A percentile compares a stretch with the other conserved stretches of the same genome.
Conservation (phyloP, 805 yeast species). For the Ogataea haglerorum region DNA sequence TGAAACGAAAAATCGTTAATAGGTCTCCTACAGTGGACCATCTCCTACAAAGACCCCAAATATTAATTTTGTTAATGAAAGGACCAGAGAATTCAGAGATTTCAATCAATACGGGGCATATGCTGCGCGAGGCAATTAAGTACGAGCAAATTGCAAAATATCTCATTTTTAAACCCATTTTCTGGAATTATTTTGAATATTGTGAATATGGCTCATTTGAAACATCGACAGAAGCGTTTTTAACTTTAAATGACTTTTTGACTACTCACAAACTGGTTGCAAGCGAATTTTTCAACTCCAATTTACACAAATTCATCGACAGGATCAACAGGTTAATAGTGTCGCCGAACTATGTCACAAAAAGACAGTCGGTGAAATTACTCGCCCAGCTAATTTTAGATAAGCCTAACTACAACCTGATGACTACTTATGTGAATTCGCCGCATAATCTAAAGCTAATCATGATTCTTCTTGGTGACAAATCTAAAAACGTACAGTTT, state of each 20-base stretch:
- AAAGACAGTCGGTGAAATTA: conserved; percentile 82
- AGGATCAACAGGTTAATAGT: conserved; percentile 67
- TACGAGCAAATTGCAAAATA: conserved; percentile 65
- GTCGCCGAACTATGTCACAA: conserved; percentile 83
- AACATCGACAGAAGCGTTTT: conserved; percentile 84
- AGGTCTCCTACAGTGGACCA: conserved; percentile 88
- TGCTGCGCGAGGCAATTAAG: conserved; percentile 81
- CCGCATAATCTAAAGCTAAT: conserved; percentile 80
- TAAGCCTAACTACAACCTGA: conserved; percentile 65
- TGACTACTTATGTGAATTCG: conserved; percentile 74
- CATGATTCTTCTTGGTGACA: conserved; percentile 84
- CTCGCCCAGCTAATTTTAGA: conserved; percentile 68
- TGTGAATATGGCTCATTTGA: conserved; percentile 79
- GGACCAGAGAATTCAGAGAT: conserved; percentile 75
- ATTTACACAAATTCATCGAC: conserved; percentile 56
- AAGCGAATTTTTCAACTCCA: conserved; percentile 60
- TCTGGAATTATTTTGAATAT: conserved; percentile 84
- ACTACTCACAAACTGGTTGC: conserved; percentile 67
- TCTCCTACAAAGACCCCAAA: conserved; percentile 61
- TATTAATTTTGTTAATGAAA: conserved; percentile 56
- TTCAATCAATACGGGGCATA: conserved; percentile 70
- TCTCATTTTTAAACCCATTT: conserved; percentile 53
- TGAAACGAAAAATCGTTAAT: conserved; percentile 73
- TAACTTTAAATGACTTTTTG: conserved; percentile 67
- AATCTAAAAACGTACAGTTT: conserved; percentile 80